phyloP scores from a whole-genome alignment of 2,329 filamentous ascomycete genomes.

The Pseudogymnoascus sp. region DNA sequence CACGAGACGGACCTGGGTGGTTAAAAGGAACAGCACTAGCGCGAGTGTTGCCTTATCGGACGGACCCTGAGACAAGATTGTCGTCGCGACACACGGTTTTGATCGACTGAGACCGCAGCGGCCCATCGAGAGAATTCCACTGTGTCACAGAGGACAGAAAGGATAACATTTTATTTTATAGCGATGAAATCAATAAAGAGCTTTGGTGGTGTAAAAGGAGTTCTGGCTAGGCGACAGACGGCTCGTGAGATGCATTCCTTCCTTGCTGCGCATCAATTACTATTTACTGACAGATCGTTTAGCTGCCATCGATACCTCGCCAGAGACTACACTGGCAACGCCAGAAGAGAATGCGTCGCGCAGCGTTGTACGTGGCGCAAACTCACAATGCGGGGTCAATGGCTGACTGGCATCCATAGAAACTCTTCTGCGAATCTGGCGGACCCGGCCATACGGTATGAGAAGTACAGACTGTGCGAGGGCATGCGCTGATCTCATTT shows the following conservation, averaged over 20 bases:
- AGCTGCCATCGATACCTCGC: conserved; percentile 11
- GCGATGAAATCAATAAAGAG: conserved; percentile 30
- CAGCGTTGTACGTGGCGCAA: conserved; percentile 50
- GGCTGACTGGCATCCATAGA: conserved; percentile 38
- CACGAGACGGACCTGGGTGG: background rate
- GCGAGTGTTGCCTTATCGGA: conserved; percentile 6
- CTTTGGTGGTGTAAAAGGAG: conserved; percentile 26
- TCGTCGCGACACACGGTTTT: conserved; percentile 2
- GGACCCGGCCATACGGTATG: conserved; percentile 48
- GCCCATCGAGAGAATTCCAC: background rate
- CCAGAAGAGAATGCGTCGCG: conserved; percentile 59
- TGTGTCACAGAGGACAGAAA: background rate
- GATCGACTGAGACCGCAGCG: background rate
- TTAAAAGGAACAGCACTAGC: background rate
- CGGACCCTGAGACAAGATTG: conserved; percentile 6
- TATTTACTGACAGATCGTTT: background rate
- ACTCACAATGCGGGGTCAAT: background rate
- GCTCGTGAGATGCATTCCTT: background rate
- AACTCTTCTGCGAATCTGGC: conserved; percentile 72
- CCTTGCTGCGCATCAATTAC: conserved; percentile 13
- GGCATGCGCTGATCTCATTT: conserved; percentile 12
- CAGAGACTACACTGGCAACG: conserved; percentile 39
- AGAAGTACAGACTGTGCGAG: background rate
- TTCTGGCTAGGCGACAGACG: conserved; percentile 27
- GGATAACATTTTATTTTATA: background rate